Conservation (phyloP, 306 rosid genomes). For the Myrica gale region DNA sequence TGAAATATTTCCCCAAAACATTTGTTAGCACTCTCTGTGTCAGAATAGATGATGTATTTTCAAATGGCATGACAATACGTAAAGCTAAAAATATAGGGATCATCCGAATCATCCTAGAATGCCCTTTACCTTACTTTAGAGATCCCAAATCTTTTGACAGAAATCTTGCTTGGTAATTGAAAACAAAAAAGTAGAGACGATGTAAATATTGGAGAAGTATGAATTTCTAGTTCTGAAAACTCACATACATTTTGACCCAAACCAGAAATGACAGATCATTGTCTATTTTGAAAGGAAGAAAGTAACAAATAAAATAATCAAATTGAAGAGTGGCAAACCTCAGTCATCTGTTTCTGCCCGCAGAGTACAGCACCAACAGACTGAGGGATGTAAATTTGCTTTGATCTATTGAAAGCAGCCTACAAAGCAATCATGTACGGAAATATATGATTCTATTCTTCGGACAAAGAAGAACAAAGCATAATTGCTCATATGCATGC, state of each 20-base stretch:
- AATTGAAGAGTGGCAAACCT: slow-evolving; percentile 43
- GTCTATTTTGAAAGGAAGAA: not conserved
- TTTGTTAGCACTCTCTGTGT: too few species aligned
- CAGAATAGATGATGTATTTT: too few species aligned
- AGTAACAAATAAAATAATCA: slow-evolving; percentile 1
- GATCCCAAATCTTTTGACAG: too few species aligned
- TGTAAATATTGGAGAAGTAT: not conserved
- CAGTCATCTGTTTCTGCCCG: slow-evolving; percentile 93
- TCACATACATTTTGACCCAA: not conserved
- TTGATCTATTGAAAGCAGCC: slow-evolving; percentile 81
- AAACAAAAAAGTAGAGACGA: too few species aligned
- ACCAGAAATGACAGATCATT: not conserved
- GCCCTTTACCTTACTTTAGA: too few species aligned
- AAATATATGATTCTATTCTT: slow-evolving; percentile 1
- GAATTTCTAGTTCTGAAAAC: not conserved
- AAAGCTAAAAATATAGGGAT: too few species aligned
- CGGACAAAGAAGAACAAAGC: not conserved
- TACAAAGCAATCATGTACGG: slow-evolving; percentile 32
- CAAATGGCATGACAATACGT: too few species aligned
- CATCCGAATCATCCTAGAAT: too few species aligned
- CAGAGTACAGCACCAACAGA: slow-evolving; percentile 75
- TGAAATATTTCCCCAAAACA: too few species aligned
- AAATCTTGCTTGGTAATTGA: too few species aligned
- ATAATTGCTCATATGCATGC: not conserved
- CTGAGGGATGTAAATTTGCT: slow-evolving; percentile 59